Base-by-base conservation (phyloP, 345 rosid genomes). In the Combretum micranthum region DNA sequence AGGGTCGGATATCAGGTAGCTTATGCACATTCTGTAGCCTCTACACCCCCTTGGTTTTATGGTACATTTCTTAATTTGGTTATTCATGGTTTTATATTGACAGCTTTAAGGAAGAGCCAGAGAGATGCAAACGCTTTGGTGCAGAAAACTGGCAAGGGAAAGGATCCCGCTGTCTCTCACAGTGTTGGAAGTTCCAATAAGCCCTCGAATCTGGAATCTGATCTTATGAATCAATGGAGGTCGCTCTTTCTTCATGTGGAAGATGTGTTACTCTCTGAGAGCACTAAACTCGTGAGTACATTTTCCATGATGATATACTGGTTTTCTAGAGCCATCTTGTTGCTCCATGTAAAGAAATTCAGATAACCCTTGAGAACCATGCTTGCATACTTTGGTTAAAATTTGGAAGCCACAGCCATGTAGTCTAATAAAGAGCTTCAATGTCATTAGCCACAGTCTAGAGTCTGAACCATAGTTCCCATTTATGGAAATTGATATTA, bases 241-340 rank as follows among this genome's bases (percentile, higher is more conserved):
- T 80, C 89, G 4, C 95, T 86, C 59, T 92, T 92, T 79, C 87
- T 78, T 48, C 79, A 71, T 75, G 88, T 81, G 98, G 89, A 80
- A 12, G 84, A 83, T 47, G 70, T 80, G 53, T 72, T 88, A 62
- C 71, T 60, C 43, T 74, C 54, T 25, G 98, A 92, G 79, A 73
- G 73, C 84, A 74, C 23, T 61, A 81, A 84, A 50, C 95, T 84
- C 58, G 98, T 92, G 65, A 92, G 99, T 79, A 46, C 57, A 14
- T 26, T 55, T 42, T 55, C 19, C 26, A 15, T 62, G 55, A 47
- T 55, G 17, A 22, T 5, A 20, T 16, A 23, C 4, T 20, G 0
- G 18, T 4, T 12, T 58, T 26, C 15, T 15, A 42, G 17, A n/a
- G 19, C 42, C n/a, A 15, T 15, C 15, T 3, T 26, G n/a, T 50